Evolutionary conservation across 176 grass and related monocot genomes (phyloP), one percentile per base, ranked within the genome.

Genomic region (Oryza glumipatula): DNA sequence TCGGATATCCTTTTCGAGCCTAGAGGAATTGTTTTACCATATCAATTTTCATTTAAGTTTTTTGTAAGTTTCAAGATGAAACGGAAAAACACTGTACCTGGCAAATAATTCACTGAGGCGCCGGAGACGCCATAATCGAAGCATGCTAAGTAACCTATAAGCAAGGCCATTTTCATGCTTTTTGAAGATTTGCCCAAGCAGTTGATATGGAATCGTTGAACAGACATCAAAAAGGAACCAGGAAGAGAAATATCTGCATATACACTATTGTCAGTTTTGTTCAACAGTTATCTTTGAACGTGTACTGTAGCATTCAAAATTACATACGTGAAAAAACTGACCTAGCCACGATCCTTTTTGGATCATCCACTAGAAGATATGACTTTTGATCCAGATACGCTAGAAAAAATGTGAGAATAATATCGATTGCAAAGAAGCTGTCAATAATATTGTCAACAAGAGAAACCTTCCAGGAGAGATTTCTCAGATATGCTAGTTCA

Each of bases 141-240:
- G 94, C 89, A 94, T 92, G 63, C 80, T 88, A 49, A 94, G 94
- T 81, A 92, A 81, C 76, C 82, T 92, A 85, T 90, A 86, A 69
- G 48, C 84, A 83, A 97, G 78, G 82, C 79, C 82, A 84, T 97
- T 78, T 80, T 84, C 85, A 49, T 97, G 87, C 45, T 83, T 92
- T 61, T 64, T 92, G 80, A 97, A 86, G 24, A 92, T 64, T 54
- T 83, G 24, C 44, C 91, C 86, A 64, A 97, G 46, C 22, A 86
- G 73, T 73, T 94, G 91, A 71, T 89, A 97, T 21, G 94, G 94
- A 89, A 86, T 78, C 11, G 94, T 93, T 76, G 94, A 97, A 72
- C 91, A 94, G n/a, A 90, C 71, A 74, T 97, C 91, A 80, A 97
- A 88, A 74, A 94, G 45, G 85, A 97, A 97, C 91, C 89, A 94